phyloP scores from a whole-genome alignment of 2,329 filamentous ascomycete genomes.

The Hymenoscyphus occultus region DNA sequence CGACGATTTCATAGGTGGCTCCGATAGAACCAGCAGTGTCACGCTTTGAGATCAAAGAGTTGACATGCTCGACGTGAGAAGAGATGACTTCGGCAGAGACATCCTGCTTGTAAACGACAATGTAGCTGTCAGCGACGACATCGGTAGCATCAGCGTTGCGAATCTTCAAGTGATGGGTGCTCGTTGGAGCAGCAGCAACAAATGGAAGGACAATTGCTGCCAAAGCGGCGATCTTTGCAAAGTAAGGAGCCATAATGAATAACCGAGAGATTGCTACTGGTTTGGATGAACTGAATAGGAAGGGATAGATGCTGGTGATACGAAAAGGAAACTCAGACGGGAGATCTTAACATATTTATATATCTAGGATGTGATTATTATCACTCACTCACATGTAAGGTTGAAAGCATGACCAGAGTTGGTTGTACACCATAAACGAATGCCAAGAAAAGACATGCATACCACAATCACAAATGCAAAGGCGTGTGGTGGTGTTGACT shows the following conservation, averaged over 20 bases:
- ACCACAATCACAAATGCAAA: conserved; percentile 9
- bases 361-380: not conserved
- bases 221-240: conserved; percentile 30
- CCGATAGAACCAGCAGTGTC: conserved; percentile 41
- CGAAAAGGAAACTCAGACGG: not conserved
- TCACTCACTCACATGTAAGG: conserved; percentile 5
- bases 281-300: not conserved
- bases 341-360: not conserved
- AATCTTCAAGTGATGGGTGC: conserved; percentile 31
- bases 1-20: conserved; percentile 28
- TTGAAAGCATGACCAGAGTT: not conserved
- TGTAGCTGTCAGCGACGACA: conserved; percentile 56
- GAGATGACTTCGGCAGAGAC: conserved; percentile 48
- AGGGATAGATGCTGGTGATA: conserved; percentile 7
- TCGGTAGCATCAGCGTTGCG: conserved; percentile 48
- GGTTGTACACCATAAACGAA: conserved; percentile 5
- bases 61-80: conserved; percentile 49
- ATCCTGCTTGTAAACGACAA: conserved; percentile 61
- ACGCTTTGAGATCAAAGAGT: conserved; percentile 51
- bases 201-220: conserved; percentile 31
- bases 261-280: conserved; percentile 6
- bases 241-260: conserved; percentile 29
- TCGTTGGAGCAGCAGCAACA: conserved; percentile 31
- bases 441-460: conserved; percentile 8
- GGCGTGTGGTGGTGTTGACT: not conserved